Evolutionary conservation across 257 asterid genomes (phyloP), one percentile per base, ranked within the genome.

Genomic region (Hygrophila difformis): DNA sequence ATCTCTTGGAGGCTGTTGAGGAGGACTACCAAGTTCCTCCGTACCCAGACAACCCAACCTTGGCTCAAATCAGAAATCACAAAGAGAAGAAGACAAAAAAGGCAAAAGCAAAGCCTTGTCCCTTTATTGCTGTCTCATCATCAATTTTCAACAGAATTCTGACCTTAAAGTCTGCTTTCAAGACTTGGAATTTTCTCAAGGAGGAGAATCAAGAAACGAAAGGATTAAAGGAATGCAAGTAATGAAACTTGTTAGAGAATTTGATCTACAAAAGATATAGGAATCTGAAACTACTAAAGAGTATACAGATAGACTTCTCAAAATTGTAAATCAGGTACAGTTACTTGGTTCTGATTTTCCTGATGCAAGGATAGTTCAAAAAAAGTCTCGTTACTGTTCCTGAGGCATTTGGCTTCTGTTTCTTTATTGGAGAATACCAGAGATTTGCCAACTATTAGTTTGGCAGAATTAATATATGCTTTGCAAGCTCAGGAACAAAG

Each of bases 271-370:
- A 20, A 19, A 22, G 18, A 50, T 36, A 34, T 34, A 50, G n/a
- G 56, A 50, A 6, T 18, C 56, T 1, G 45, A 50, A 6, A 18
- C 56, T 8, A 19, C 19, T 4, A 50, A 50, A n/a, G 56, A 50
- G 5, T 50, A 35, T 3, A 18, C 34, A 0, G 45, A 50, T 11
- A 19, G 18, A 34, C 4, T 36, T 2, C 18, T 50, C 5, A n/a
- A 26, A 15, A 50, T 34, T 11, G 44, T n/a, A 9, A 50, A 50
- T 33, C 18, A 18, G 12, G 45, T 50, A 14, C 17, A 35, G 3
- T 16, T 33, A 3, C 34, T 50, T 18, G 45, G 56, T 0, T 8
- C 56, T 50, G 18, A 18, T 12, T 20, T 50, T 19, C 1, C 12
- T 50, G 34, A 50, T 19, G 18, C 19, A 10, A 50, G 56, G 21